Base-by-base conservation (phyloP, 2,329 filamentous ascomycete species). In the Trichoderma arundinaceum region DNA sequence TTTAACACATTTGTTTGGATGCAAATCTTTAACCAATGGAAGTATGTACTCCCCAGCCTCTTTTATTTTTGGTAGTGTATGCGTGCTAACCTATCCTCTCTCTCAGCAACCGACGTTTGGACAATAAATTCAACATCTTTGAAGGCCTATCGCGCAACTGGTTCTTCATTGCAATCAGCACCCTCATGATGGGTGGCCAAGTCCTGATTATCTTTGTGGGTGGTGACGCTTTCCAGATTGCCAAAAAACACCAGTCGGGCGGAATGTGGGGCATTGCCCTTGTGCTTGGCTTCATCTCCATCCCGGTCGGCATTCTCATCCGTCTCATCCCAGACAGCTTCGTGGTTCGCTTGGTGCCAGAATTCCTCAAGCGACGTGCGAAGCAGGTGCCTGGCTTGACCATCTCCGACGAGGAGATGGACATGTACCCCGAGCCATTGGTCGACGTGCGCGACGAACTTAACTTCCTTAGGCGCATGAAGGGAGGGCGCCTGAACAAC, bases 1-100 rank as follows among this genome's bases (percentile, higher is more conserved):
- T 98, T 98, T 85, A 98, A 98, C 81, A 95, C 92, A 0, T 98
- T 98, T 75, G 94, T 97, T 61, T 98, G 94, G 94, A 97, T 98
- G 94, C 94, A 98, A 73, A 96, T 98, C 72, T 98, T 98, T 82
- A 98, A 98, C 79, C 91, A 96, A 75, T 92, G 96, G 86, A 98
- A 98, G 87, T 89, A 83, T 86, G 87, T 87, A 69, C 8, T 33
- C 13, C 15, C 13, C 12, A 33, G 3, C 32, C 7, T 6, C 17
- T 9, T 33, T 35, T 64, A 3, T 64, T 32, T 15, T 39, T n/a
- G 38, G 68, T 70, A 10, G 8, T 52, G 22, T 3, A 35, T 19
- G n/a, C 12, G n/a, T 69, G 73, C 72, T 56, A 64, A 61, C 69
- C 43, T 38, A 41, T 51, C 4, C 10, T 7, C 32, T 17, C 8